These are phyloP conservation scores for Ramaria rubella DNA, from an alignment of 768 basidiomycete species.

Conservation along the genomic window DNA sequence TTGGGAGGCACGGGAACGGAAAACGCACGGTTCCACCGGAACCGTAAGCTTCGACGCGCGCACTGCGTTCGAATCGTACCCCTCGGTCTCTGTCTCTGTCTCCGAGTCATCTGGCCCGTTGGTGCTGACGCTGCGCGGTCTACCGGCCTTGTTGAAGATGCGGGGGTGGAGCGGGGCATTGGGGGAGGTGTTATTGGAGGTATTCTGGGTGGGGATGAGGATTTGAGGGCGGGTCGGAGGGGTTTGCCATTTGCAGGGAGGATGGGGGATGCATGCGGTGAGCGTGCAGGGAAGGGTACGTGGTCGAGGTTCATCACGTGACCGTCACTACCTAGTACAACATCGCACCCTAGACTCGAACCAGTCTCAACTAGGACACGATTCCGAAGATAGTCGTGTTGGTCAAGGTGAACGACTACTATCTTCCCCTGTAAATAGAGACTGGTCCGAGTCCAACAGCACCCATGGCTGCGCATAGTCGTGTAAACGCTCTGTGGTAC, in stretches of 20 bases:
- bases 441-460: too few species aligned
- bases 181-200: constrained; percentile 48
- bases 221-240: constrained; percentile 16
- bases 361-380: too few species aligned
- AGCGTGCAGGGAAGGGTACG: not conserved
- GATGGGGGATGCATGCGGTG: not conserved
- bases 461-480: too few species aligned
- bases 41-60: constrained; percentile 33
- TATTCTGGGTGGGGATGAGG: constrained; percentile 63
- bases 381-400: not conserved
- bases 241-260: constrained; percentile 12
- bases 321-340: too few species aligned
- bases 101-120: constrained; percentile 84
- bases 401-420: not conserved
- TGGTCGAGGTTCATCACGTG: too few species aligned
- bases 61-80: constrained; percentile 73
- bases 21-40: not conserved
- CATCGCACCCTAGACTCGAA: too few species aligned
- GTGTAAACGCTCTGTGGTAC: too few species aligned
- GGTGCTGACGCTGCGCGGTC: constrained; percentile 93
- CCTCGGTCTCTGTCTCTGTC: constrained; percentile 78
- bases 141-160: too few species aligned
- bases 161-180: not conserved
- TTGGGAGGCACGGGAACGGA: too few species aligned
- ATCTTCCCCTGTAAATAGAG: not conserved